A percentile compares a stretch with the other conserved stretches of the same genome.
Evolutionary conservation across 257 asterid genomes (phyloP).

Genomic region (Avicennia marina): DNA sequence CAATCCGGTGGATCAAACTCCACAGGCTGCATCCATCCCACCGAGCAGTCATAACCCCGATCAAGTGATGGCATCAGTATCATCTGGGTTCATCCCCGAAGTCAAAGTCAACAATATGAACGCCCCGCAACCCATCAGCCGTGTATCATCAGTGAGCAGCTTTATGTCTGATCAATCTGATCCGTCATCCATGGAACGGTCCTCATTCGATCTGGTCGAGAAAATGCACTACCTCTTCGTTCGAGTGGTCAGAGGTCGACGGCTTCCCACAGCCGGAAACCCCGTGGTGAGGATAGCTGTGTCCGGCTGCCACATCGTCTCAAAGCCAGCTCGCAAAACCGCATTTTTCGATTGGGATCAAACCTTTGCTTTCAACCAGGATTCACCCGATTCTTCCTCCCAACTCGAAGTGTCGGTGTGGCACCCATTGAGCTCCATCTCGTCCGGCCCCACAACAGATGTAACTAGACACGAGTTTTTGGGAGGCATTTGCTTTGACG

Average conservation of each 20-base stretch:
- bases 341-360: constrained; percentile 74
- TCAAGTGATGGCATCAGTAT: constrained; percentile 46
- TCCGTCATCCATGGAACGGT: constrained; percentile 46
- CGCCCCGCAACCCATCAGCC: constrained; percentile 63
- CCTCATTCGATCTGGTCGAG: constrained; percentile 84
- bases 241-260: constrained; percentile 70
- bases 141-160: constrained; percentile 70
- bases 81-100: constrained; percentile 36
- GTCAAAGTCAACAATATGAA: constrained; percentile 36
- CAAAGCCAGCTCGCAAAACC: constrained; percentile 67
- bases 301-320: constrained; percentile 61
- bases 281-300: constrained; percentile 74
- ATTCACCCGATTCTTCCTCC: constrained; percentile 58
- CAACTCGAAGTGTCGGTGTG: constrained; percentile 74
- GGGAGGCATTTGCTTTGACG: constrained; percentile 91
- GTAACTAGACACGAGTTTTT: constrained; percentile 57
- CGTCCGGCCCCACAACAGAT: constrained; percentile 17
- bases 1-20: constrained; percentile 20
- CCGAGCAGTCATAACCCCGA: constrained; percentile 20
- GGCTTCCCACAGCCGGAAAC: constrained; percentile 59
- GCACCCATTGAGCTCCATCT: constrained; percentile 41
- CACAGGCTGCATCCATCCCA: constrained; percentile 17
- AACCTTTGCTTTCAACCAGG: constrained; percentile 68
- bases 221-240: constrained; percentile 83
- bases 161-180: constrained; percentile 64